phyloP scores from a whole-genome alignment of 1,284 basidiomycete species.

The Leccinum variabile region DNA sequence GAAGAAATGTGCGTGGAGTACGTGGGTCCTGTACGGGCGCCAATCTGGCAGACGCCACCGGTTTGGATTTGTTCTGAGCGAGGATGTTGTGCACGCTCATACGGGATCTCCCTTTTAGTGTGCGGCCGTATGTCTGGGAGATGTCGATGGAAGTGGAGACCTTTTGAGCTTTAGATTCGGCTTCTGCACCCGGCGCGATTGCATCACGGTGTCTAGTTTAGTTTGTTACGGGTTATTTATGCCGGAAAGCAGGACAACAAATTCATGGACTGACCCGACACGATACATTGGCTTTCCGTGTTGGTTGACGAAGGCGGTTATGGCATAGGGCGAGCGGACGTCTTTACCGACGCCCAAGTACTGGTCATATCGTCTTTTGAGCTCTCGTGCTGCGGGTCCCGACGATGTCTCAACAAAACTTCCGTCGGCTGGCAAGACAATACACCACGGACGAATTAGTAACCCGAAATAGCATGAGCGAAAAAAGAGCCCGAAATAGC shows the following conservation, averaged over 20 bases:
- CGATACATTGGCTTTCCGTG: too few relatives aligned
- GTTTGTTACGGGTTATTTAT: constrained; percentile 5
- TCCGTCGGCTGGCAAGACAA: constrained; percentile 53
- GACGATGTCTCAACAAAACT: constrained; percentile 78
- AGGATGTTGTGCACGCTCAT: constrained; percentile 33
- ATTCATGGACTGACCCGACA: too few relatives aligned
- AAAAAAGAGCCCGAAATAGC: constrained; percentile 26
- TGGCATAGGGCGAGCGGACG: constrained; percentile 72
- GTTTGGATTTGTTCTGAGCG: too few relatives aligned
- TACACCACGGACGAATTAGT: constrained; percentile 1
- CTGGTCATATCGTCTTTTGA: constrained; percentile 73
- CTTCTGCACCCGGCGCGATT: constrained; percentile 36
- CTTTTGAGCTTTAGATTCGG: constrained; percentile 36
- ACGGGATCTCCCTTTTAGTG: constrained; percentile 47
- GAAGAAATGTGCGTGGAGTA: too few relatives aligned
- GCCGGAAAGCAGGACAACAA: too few relatives aligned
- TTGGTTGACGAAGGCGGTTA: constrained; percentile 75
- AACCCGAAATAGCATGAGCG: constrained; percentile 3
- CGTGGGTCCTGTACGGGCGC: too few relatives aligned
- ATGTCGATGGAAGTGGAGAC: constrained; percentile 32
- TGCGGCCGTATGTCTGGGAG: constrained; percentile 22
- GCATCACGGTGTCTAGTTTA: too few relatives aligned
- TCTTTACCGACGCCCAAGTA: constrained; percentile 61
- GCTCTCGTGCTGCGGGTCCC: constrained; percentile 65
- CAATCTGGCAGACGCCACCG: too few relatives aligned